phyloP scores from a whole-genome alignment of 2,329 filamentous ascomycete species.

The Emericellopsis atlantica region DNA sequence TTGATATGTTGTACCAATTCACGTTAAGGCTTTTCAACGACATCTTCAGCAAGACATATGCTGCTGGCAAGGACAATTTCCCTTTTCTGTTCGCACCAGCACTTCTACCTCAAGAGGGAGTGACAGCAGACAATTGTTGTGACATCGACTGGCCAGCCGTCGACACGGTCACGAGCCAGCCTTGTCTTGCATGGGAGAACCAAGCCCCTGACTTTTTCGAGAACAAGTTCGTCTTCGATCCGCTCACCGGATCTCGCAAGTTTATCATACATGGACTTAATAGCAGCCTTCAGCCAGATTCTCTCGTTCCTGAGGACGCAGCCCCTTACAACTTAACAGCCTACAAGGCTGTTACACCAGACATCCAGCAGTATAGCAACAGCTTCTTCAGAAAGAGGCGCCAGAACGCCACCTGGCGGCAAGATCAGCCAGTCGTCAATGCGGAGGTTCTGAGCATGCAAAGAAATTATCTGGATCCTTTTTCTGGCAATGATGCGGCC shows the following conservation, averaged over 20 bases:
- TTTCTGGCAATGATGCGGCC: slow-evolving; percentile 33
- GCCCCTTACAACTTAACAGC: slow-evolving; percentile 31
- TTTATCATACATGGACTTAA: slow-evolving; percentile 42
- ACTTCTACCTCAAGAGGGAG: slow-evolving; percentile 9
- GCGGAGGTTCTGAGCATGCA: slow-evolving; percentile 63
- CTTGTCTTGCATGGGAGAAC: slow-evolving; percentile 23
- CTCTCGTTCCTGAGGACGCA: slow-evolving; percentile 48
- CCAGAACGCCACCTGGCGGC: slow-evolving; percentile 38
- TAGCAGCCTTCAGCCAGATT: slow-evolving; percentile 45
- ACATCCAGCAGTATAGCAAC: slow-evolving; percentile 74
- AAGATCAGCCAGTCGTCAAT: slow-evolving; percentile 69
- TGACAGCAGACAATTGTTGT: background rate
- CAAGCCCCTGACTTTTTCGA: slow-evolving; percentile 34
- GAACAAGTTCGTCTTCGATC: slow-evolving; percentile 43
- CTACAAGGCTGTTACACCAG: slow-evolving; percentile 28
- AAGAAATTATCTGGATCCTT: slow-evolving; percentile 72
- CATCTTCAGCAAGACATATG: slow-evolving; percentile 77
- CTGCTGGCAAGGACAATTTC: slow-evolving; percentile 27
- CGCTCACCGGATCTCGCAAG: slow-evolving; percentile 50
- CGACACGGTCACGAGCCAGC: slow-evolving; percentile 18
- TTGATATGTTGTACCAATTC: slow-evolving; percentile 53
- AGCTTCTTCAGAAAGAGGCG: slow-evolving; percentile 55
- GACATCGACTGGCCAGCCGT: slow-evolving; percentile 54
- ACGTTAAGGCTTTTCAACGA: slow-evolving; percentile 69
- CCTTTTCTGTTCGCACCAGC: slow-evolving; percentile 75